A percentile compares a stretch with the other conserved stretches of the same genome.
These are phyloP conservation scores for Termitomyces sp. DNA, from an alignment of 768 basidiomycete genomes.

Conservation along the genomic window DNA sequence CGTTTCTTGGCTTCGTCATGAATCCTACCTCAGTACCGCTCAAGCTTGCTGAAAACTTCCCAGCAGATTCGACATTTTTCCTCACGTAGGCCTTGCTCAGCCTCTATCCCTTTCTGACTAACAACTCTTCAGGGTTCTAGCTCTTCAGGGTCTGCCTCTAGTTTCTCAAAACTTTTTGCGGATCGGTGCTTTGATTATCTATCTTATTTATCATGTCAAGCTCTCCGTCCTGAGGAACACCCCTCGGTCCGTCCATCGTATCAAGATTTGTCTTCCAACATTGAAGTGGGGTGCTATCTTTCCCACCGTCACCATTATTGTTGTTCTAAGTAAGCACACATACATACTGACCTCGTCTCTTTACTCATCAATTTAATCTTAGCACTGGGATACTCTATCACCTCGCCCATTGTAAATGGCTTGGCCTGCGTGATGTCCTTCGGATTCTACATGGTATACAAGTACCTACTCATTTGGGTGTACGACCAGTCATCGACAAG, in stretches of 20 bases:
- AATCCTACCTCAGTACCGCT: slow-evolving; percentile 67
- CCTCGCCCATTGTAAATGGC: slow-evolving; percentile 92
- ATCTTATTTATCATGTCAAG: slow-evolving; percentile 93
- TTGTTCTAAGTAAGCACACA: slow-evolving; percentile 65
- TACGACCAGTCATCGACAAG: slow-evolving; percentile 59
- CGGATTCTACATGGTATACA: slow-evolving; percentile 78
- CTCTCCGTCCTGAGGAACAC: slow-evolving; percentile 83
- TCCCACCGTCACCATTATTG: slow-evolving; percentile 67
- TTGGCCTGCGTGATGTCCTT: slow-evolving; percentile 80
- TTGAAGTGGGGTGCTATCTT: slow-evolving; percentile 77
- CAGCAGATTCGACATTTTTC: slow-evolving; percentile 86
- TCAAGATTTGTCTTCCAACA: slow-evolving; percentile 67
- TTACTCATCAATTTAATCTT: slow-evolving; percentile 1
- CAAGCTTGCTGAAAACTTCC: slow-evolving; percentile 73
- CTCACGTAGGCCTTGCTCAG: slow-evolving; percentile 48
- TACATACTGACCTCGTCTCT: background rate
- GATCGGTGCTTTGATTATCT: slow-evolving; percentile 66
- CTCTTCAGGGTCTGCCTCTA: slow-evolving; percentile 76
- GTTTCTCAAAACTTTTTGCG: slow-evolving; percentile 78
- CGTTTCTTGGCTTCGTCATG: slow-evolving; percentile 55
- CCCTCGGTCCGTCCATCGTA: slow-evolving; percentile 75
- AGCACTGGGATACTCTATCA: slow-evolving; percentile 80
- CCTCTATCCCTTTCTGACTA: background rate
- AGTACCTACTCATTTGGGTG: slow-evolving; percentile 81
- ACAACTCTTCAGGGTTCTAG: slow-evolving; percentile 47